Base-by-base conservation (phyloP, 805 yeast species). In the Candida odintsovae region DNA sequence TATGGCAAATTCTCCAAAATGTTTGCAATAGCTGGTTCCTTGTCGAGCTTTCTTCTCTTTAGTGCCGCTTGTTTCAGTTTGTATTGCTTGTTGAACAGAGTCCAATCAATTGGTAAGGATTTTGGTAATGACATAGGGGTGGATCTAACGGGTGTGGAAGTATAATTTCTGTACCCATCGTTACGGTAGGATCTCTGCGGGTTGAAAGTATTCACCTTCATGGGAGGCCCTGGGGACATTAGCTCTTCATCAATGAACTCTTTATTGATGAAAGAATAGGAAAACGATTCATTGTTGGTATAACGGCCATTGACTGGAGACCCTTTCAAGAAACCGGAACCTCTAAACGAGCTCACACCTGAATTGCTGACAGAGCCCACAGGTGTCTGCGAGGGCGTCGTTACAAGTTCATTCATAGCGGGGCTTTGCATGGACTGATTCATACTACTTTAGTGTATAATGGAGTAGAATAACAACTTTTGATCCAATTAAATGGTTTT, bases 71-170 rank as follows among this genome's bases (percentile, higher is more conserved):
- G 61, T 21, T 58, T 55, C 37, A 58, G 38, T 19, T 49, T 46
- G 26, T 51, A 60, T 40, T 60, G 63, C 31, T 54, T 56, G 47
- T 60, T 58, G 48, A 60, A 60, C 47, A 60, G 52, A 13, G 49
- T 49, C 64, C 64, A 60, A 44, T 60, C 63, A 20, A 60, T 51
- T 3, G 64, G 64, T 10, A 58, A 40, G 3, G 59, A 54, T 33
- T 53, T 60, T 15, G 64, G 63, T 29, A 60, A 38, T 2, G 64
- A 60, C 9, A 42, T 25, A 5, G 64, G 63, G 11, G 54, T 46
- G 1, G 56, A 52, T 21, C 38, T 37, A 10, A 49, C 49, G 4
- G 64, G 64, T 4, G 64, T 59, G 1, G 62, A 54, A 0, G 64
- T 57, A 35, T 57, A 23, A 38, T 59, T 59, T 44, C 64, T 53